Base-by-base conservation (phyloP, 75 land plant genomes). In the Selaginella tamariscina region DNA sequence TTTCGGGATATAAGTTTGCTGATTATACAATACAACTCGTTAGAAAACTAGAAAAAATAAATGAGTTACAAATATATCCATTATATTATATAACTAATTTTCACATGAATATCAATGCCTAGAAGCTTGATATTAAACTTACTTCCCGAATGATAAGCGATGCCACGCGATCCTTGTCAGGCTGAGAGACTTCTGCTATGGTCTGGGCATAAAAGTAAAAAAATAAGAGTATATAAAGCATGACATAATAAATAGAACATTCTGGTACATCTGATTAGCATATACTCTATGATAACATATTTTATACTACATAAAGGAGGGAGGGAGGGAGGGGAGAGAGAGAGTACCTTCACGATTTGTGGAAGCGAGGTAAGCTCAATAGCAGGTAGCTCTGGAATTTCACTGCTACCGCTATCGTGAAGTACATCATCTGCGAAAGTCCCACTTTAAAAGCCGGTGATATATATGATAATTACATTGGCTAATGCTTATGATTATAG, bases 311-410 rank as follows among this genome's bases (percentile, higher is more conserved):
- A n/a, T n/a, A n/a, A n/a, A n/a, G n/a, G n/a, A n/a, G n/a, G n/a
- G n/a, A n/a, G n/a, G n/a, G n/a, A n/a, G n/a, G n/a, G n/a, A n/a
- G n/a, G n/a, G n/a, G n/a, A n/a, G 22, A 23, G 23, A 29, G 2
- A 15, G 57, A 49, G 23, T 29, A 93, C 98, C 98, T 93, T 93
- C 49, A 83, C 71, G 67, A 93, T 79, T 62, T 81, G 68, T 23
- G 87, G 88, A 30, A 93, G 86, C 11, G 82, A 79, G 28, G 94
- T 80, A 54, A 89, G 78, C 75, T 93, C 95, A 72, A 89, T 82
- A 15, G 82, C 65, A 20, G 95, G 98, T 56, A 93, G 73, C 56
- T 88, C 85, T 68, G 80, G 69, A 55, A 84, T 68, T 56, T 88
- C 97, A 77, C 72, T 77, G 56, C 65, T 73, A 24, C 70, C 73